Base-by-base conservation (phyloP, 306 rosid species). In the Quercus suber region DNA sequence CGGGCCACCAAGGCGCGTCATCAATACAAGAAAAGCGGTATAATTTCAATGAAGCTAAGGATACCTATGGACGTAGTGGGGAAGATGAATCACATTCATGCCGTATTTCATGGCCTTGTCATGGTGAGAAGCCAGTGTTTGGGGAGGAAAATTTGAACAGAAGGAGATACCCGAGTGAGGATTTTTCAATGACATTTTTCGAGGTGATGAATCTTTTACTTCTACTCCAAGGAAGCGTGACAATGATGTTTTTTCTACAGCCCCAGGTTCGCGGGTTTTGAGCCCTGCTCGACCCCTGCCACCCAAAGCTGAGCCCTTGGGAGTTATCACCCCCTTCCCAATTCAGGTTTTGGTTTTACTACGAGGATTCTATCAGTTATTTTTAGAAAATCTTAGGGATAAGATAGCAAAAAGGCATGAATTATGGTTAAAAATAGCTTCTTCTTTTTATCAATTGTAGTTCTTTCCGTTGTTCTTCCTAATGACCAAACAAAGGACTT, bases 181-280 rank as follows among this genome's bases (percentile, higher is more conserved):
- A 88, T 64, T 96, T 96, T 96, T 78, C 27, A 89, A 90, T 63
- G 99, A 96, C 86, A 96, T 96, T 18, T 96, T 96, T 74, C 87
- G 92, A 57, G 91, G 90, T 15, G 93, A 88, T 3, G 89, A 82
- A 3, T 81, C 92, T 3, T 78, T 18, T 27, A 76, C 61, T 87
- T 84, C 92, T 6, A 86, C 94, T 13, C 97, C 97, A 1, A 80
- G 80, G 77, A 85, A 79, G 82, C 82, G 53, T 49, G 90, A 83
- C 10, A 74, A 83, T 3, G 84, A 80, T 49, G 59, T 78, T 19
- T 80, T 65, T 64, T 69, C 90, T 43, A 59, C 80, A 5, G 59
- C 74, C 0, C 79, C 88, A 27, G 78, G 77, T 74, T 77, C 86
- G 12, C 69, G 78, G 52, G 79, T 77, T 55, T 31, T 78, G 70